These are phyloP conservation scores for Fusarium ramigenum DNA, from an alignment of 2,329 filamentous ascomycete genomes.

Conservation along the genomic window DNA sequence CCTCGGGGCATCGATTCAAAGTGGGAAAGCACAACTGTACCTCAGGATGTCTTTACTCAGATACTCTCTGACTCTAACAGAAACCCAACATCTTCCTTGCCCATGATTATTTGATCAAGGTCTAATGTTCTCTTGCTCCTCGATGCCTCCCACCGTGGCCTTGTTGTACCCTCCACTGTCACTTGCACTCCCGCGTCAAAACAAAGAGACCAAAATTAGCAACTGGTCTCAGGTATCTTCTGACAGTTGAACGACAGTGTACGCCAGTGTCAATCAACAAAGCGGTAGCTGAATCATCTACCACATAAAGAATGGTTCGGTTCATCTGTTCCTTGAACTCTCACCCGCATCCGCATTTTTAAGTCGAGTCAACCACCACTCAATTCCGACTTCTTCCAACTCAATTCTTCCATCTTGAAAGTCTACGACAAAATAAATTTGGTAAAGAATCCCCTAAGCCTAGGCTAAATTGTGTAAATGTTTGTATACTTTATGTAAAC, in stretches of 20 bases:
- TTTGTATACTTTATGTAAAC: not conserved
- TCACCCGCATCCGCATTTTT: not conserved
- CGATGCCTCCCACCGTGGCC: not conserved
- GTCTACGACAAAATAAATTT: not conserved
- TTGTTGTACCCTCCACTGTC: not conserved
- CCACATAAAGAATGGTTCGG: not conserved
- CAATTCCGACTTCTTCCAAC: not conserved
- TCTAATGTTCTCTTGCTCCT: no score
- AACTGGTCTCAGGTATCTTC: not conserved
- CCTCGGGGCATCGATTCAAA: no score
- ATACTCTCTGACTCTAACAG: no score
- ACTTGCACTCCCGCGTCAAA: not conserved
- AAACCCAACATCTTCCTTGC: no score
- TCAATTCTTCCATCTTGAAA: not conserved
- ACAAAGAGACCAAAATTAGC: not conserved
- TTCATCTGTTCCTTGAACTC: not conserved
- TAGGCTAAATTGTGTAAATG: rapidly evolving
- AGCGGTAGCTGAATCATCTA: not conserved
- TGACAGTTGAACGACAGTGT: not conserved
- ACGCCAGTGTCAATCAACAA: not conserved
- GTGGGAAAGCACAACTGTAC: no score
- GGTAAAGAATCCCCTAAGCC: not conserved
- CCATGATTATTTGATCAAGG: no score
- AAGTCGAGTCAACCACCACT: not conserved
- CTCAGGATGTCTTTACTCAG: no score